Evolutionary conservation across 371 early-diverging fungal genomes (phyloP).

Genomic region (Thermomucor indicae-seudaticae): DNA sequence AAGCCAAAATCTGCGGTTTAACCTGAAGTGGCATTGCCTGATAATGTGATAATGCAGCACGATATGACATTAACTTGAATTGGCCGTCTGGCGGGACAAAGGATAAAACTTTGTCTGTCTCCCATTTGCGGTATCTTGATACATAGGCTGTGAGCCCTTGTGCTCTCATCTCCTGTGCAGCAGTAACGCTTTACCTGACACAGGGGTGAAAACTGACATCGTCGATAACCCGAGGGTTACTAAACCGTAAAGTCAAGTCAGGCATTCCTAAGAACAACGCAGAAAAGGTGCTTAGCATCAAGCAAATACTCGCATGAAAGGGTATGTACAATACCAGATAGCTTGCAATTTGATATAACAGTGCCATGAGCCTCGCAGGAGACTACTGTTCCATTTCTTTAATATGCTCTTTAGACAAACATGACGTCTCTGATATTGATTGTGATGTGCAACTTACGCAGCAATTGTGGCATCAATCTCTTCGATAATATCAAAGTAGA

Average conservation of each 20-base stretch:
- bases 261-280: conserved; percentile 67
- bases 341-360: conserved; percentile 67
- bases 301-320: too few relatives aligned
- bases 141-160: not conserved
- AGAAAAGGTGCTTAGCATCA: too few relatives aligned
- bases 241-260: conserved; percentile 72
- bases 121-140: conserved; percentile 74
- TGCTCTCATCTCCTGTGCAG: not conserved
- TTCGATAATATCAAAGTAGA: conserved; percentile 90
- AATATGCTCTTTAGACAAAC: too few relatives aligned
- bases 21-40: conserved; percentile 61
- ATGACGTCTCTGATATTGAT: too few relatives aligned
- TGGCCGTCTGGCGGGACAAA: conserved; percentile 95
- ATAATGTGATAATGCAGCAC: conserved; percentile 57
- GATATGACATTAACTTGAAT: conserved; percentile 84
- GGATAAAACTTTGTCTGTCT: conserved; percentile 73
- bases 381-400: conserved; percentile 66
- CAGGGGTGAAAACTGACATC: conserved; percentile 90
- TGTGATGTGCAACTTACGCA: conserved; percentile 45
- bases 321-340: conserved; percentile 70
- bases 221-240: conserved; percentile 70
- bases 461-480: conserved; percentile 83
- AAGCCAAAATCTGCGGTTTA: conserved; percentile 55
- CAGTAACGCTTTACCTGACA: conserved; percentile 55
- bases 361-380: conserved; percentile 79